phyloP scores from a whole-genome alignment of 805 yeast genomes.

The Pichia membranifaciens region DNA sequence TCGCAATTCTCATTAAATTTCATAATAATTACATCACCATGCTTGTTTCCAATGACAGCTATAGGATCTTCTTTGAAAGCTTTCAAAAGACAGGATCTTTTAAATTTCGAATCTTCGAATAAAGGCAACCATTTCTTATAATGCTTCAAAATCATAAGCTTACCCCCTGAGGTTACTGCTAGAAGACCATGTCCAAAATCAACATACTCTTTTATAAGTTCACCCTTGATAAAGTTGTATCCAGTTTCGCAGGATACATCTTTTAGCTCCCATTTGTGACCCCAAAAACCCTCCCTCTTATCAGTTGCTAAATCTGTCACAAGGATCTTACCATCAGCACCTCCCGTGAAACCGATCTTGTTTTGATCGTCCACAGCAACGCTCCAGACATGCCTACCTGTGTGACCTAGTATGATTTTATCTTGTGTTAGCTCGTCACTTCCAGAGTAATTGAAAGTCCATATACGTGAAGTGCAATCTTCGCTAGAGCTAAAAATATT shows the following conservation, averaged over 20 bases:
- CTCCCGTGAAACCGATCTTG: slow-evolving; percentile 70
- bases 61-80: slow-evolving; percentile 19
- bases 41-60: slow-evolving; percentile 26
- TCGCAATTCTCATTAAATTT: slow-evolving; percentile 36
- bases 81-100: slow-evolving; percentile 25
- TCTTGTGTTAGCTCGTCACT: slow-evolving; percentile 34
- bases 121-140: slow-evolving; percentile 26
- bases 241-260: slow-evolving; percentile 30
- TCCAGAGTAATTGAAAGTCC: slow-evolving; percentile 44
- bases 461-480: slow-evolving; percentile 77
- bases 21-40: slow-evolving; percentile 40
- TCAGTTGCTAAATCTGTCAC: slow-evolving; percentile 46
- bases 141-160: slow-evolving; percentile 33
- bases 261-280: slow-evolving; percentile 27
- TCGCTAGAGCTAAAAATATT: slow-evolving; percentile 68
- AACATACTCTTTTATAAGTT: slow-evolving; percentile 55
- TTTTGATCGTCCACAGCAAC: slow-evolving; percentile 46
- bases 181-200: slow-evolving; percentile 43
- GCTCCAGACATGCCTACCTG: slow-evolving; percentile 87
- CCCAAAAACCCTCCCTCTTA: slow-evolving; percentile 28
- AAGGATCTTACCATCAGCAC: slow-evolving; percentile 85
- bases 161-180: slow-evolving; percentile 56
- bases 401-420: slow-evolving; percentile 60
- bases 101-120: slow-evolving; percentile 24
- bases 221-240: slow-evolving; percentile 36